Base-by-base conservation (phyloP, 805 yeast genomes). In the Candida boleticola region DNA sequence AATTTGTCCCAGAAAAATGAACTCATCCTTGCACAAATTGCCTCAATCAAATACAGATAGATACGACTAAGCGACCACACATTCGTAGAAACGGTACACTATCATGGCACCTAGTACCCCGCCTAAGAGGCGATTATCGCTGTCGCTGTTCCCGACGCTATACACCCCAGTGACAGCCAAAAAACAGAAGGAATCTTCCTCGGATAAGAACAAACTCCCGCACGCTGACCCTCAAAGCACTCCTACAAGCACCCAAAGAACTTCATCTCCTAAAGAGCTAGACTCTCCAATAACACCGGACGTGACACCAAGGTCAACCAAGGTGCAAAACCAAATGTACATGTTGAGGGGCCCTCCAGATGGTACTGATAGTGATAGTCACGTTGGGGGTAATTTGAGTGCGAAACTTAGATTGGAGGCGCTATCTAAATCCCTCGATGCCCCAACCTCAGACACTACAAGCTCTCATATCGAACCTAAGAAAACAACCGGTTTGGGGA, bases 401-500 rank as follows among this genome's bases (percentile, higher is more conserved):
- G 23, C 32, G 13, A 14, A 21, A 13, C 20, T 36, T 14, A 36
- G 14, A 36, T 29, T 36, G 13, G 32, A 36, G 18, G 30, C 30
- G 5, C 39, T 36, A n/a, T 22, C 39, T 6, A 22, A 26, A 7
- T 30, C 34, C 17, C 34, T 30, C 14, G 19, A 16, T 30, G 19
- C 34, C 7, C 19, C 19, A 7, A 30, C 10, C 10, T 14, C 34
- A n/a, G 14, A 23, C 11, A 23, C 27, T 7, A 23, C 27, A 23
- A 23, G 13, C 6, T 17, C 7, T 17, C 9, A 30, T n/a, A 14
- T 22, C 5, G 20, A 35, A 25, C 37, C 37, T 14, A 35, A n/a
- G 19, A 20, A 14, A n/a, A 14, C 40, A 14, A 37, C 40, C 13
- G 41, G 41, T 3, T 30, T 38, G 18, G 41, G 41, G 9, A 38